Percentiles rank a stretch among this genome's conserved stretches.
phyloP scores from a whole-genome alignment of 1,139 yeast species.

The Diutina rugosa region DNA sequence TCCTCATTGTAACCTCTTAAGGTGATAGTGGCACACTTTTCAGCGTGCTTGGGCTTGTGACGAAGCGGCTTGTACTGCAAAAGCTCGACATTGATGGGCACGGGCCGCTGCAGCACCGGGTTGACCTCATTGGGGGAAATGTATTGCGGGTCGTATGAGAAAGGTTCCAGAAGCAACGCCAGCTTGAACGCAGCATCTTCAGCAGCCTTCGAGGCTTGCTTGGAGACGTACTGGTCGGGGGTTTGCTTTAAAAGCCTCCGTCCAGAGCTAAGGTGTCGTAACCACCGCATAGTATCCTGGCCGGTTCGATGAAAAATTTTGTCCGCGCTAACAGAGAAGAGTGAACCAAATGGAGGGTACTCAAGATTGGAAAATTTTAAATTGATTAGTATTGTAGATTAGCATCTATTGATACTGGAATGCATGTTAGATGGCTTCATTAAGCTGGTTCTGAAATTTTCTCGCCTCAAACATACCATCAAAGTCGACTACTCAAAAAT shows the following conservation, averaged over 20 bases:
- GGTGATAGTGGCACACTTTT: conserved; percentile 57
- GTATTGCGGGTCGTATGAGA: conserved; percentile 29
- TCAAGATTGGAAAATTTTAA: too few species aligned
- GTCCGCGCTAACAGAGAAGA: neutral
- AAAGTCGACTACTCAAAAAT: too few species aligned
- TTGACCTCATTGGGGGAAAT: conserved; percentile 19
- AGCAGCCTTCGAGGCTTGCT: neutral
- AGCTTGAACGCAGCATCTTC: neutral
- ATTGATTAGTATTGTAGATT: too few species aligned
- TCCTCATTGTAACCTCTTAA: conserved; percentile 63
- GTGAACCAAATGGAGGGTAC: neutral
- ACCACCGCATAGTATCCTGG: neutral
- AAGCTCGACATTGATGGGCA: conserved; percentile 76
- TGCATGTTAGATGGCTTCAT: too few species aligned
- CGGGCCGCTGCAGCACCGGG: conserved; percentile 31
- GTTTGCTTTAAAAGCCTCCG: conserved; percentile 1
- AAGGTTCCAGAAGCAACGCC: conserved; percentile 3
- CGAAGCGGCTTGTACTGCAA: conserved; percentile 74
- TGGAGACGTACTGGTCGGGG: neutral
- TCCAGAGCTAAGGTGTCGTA: conserved; percentile 1
- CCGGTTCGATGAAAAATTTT: neutral
- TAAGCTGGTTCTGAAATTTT: too few species aligned
- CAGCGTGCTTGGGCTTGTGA: conserved; percentile 55
- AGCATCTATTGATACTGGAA: too few species aligned
- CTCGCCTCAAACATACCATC: too few species aligned